A percentile compares a stretch with the other conserved stretches of the same genome.
These are phyloP conservation scores for Podospora pseudopauciseta DNA, from an alignment of 495 filamentous ascomycete species.

Conservation along the genomic window DNA sequence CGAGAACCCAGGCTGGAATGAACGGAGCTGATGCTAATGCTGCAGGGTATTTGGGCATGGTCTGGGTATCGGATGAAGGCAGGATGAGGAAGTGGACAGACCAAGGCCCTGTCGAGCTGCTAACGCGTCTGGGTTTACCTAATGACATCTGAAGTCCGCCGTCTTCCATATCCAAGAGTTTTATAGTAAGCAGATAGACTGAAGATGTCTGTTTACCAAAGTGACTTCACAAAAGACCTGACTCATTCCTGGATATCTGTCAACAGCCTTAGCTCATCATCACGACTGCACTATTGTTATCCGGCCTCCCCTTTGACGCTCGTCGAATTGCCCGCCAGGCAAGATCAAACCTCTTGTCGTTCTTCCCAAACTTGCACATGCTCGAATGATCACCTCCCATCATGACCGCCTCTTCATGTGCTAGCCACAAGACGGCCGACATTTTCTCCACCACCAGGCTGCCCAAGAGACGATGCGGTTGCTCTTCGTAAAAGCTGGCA, in stretches of 20 bases:
- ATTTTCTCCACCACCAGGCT: conserved; percentile 13
- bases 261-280: not conserved
- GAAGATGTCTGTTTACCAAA: not conserved
- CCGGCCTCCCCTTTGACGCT: not conserved
- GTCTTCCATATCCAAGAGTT: no score
- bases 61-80: conserved; percentile 34
- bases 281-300: not conserved
- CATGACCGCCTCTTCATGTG: conserved; percentile 12
- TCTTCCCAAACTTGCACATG: conserved; percentile 14
- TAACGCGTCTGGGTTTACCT: conserved; percentile 17
- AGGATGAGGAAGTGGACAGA: conserved; percentile 32
- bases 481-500: conserved; percentile 22
- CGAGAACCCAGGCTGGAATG: conserved; percentile 26
- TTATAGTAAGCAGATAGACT: no score
- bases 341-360: conserved; percentile 8
- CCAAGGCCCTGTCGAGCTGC: conserved; percentile 13
- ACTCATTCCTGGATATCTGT: not conserved
- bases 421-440: conserved; percentile 10
- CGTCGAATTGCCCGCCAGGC: conserved; percentile 13
- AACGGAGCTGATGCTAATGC: conserved; percentile 35
- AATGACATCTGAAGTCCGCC: not conserved
- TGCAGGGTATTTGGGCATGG: conserved; percentile 41
- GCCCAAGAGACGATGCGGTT: conserved; percentile 1
- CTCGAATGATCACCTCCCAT: conserved; percentile 7
- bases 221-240: not conserved